A percentile compares a stretch with the other conserved stretches of the same genome.
Conservation (phyloP, 2,329 filamentous ascomycete genomes). For the Fusarium tupiense region DNA sequence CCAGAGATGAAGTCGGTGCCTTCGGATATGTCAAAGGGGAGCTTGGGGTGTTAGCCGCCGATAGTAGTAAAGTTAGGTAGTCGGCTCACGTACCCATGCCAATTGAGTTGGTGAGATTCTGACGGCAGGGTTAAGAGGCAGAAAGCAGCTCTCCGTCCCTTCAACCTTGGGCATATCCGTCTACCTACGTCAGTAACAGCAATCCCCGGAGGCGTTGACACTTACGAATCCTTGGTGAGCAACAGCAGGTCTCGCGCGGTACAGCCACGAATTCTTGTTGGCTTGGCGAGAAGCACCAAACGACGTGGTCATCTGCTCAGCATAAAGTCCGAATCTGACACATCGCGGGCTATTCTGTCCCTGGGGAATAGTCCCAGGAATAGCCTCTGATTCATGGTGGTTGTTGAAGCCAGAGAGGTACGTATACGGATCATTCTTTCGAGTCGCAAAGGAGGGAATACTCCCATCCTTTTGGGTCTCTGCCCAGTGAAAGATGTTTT, state of each 20-base stretch:
- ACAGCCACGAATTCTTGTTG: constrained; percentile 47
- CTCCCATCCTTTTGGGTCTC: constrained; percentile 67
- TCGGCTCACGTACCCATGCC: constrained; percentile 29
- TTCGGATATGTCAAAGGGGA: constrained; percentile 54
- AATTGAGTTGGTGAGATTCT: constrained; percentile 39
- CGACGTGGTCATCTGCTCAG: constrained; percentile 56
- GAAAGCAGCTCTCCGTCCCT: constrained; percentile 40
- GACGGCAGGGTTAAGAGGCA: constrained; percentile 37
- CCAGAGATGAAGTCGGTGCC: constrained; percentile 46
- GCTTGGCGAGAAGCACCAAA: constrained; percentile 45
- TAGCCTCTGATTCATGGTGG: constrained; percentile 53
- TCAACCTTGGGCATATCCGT: constrained; percentile 38
- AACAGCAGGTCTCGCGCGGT: constrained; percentile 44
- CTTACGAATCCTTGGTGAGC: constrained; percentile 45
- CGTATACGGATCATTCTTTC: constrained; percentile 56
- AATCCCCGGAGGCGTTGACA: accelerated
- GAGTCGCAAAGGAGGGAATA: constrained; percentile 62
- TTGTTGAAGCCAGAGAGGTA: constrained; percentile 68
- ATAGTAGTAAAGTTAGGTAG: accelerated
- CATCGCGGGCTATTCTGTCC: constrained; percentile 57
- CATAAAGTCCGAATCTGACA: constrained; percentile 50
- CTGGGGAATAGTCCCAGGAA: constrained; percentile 57
- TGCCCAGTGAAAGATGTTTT: constrained; percentile 66
- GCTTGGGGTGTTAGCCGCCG: not conserved
- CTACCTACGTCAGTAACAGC: not conserved